Evolutionary conservation across 2,329 filamentous ascomycete genomes (phyloP).

Genomic region (Fusarium pseudonygamai): DNA sequence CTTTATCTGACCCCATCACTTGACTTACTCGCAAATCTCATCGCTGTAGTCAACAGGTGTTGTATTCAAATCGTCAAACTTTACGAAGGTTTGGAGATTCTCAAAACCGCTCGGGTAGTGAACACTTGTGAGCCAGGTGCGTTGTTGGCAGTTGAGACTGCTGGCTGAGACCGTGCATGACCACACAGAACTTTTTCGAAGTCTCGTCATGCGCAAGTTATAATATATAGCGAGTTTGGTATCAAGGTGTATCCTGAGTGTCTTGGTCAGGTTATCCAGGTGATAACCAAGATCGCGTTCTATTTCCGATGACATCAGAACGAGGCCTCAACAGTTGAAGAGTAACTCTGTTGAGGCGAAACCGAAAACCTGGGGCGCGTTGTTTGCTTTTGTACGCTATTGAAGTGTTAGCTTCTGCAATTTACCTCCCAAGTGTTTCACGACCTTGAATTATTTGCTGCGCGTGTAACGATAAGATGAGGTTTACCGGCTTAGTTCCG

Average conservation of each 20-base stretch:
- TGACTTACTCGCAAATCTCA: neutral
- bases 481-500: neutral
- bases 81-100: neutral
- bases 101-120: neutral
- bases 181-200: neutral
- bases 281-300: neutral
- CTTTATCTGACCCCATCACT: neutral
- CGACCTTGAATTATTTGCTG: neutral
- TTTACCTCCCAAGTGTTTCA: neutral
- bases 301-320: fast-evolving
- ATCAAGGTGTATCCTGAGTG: neutral
- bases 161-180: neutral
- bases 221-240: neutral
- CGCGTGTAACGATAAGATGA: neutral
- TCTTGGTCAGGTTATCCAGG: no score
- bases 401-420: neutral
- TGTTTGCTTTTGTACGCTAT: neutral
- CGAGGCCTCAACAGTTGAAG: neutral
- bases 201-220: no score
- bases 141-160: no score
- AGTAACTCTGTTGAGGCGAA: neutral
- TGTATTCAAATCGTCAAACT: neutral
- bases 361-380: fast-evolving
- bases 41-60: neutral
- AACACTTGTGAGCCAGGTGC: neutral